Conservation (phyloP, 345 rosid genomes). For the Anacardium occidentale region DNA sequence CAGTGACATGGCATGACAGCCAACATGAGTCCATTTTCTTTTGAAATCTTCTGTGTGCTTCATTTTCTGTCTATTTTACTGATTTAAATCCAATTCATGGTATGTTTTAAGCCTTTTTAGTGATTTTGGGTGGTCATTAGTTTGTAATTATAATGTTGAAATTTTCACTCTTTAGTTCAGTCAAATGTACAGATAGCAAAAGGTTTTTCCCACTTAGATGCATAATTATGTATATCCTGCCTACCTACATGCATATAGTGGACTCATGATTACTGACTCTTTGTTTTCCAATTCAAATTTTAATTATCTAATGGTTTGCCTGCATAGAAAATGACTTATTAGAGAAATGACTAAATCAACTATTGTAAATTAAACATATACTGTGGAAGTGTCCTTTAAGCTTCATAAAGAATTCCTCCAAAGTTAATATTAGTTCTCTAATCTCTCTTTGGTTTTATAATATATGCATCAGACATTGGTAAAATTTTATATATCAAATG, state of each 20-base stretch:
- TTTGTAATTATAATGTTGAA: not conserved
- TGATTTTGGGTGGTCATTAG: constrained; percentile 1
- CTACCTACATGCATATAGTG: no score
- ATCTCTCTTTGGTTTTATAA: not conserved
- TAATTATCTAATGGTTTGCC: no score
- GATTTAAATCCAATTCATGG: no score
- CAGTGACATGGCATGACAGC: not conserved
- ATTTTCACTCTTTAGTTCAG: not conserved
- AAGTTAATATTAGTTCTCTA: not conserved
- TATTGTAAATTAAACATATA: not conserved
- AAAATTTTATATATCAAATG: not conserved
- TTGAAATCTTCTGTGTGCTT: not conserved
- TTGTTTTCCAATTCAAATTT: no score
- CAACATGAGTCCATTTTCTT: not conserved
- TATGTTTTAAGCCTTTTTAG: not conserved
- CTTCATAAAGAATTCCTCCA: no score
- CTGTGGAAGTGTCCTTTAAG: not conserved
- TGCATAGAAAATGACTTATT: no score
- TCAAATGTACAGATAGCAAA: not conserved
- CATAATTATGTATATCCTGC: no score
- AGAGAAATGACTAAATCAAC: not conserved
- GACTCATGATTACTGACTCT: no score
- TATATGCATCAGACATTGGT: not conserved
- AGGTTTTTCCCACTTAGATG: not conserved
- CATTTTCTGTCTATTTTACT: not conserved